These are phyloP conservation scores for Cudoniella acicularis DNA, from an alignment of 495 filamentous ascomycete genomes.

Conservation along the genomic window DNA sequence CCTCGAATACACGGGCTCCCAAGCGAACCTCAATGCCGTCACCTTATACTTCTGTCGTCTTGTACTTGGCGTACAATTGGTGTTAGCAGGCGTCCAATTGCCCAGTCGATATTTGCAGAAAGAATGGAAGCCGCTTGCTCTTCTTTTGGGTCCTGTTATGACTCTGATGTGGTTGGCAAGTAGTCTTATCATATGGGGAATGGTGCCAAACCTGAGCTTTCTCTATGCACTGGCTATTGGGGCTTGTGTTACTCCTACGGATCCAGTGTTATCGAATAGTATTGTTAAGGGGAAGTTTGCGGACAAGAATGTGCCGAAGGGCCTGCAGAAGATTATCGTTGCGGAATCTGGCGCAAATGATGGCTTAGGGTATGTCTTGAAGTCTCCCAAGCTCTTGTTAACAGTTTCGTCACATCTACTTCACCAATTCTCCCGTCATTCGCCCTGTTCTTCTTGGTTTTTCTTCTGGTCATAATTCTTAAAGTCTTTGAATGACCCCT, in stretches of 20 bases:
- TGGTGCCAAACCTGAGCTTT: conserved; percentile 70
- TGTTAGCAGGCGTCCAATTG: conserved; percentile 87
- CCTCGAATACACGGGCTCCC: conserved; percentile 66
- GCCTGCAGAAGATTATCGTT: conserved; percentile 80
- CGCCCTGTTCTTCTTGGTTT: too few relatives aligned
- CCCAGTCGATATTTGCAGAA: conserved; percentile 76
- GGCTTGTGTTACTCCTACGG: conserved; percentile 86
- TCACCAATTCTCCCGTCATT: too few relatives aligned
- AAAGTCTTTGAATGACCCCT: too few relatives aligned
- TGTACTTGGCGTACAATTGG: conserved; percentile 86
- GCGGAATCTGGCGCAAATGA: conserved; percentile 92
- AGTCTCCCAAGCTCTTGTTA: too few relatives aligned
- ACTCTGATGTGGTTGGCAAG: conserved; percentile 83
- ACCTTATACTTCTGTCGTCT: conserved; percentile 84
- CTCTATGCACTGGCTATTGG: conserved; percentile 76
- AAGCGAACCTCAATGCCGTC: conserved; percentile 55
- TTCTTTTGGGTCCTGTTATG: conserved; percentile 86
- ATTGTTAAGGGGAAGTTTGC: conserved; percentile 95
- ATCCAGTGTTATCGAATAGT: conserved; percentile 83
- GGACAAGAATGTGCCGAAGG: conserved; percentile 80
- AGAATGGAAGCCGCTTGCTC: conserved; percentile 74
- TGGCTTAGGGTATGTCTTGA: conserved; percentile 63
- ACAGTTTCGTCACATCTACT: too few relatives aligned
- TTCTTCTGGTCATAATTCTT: too few relatives aligned
- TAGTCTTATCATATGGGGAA: conserved; percentile 70